Conservation (phyloP, 208 protist genomes). For the Entamoeba histolytica region DNA sequence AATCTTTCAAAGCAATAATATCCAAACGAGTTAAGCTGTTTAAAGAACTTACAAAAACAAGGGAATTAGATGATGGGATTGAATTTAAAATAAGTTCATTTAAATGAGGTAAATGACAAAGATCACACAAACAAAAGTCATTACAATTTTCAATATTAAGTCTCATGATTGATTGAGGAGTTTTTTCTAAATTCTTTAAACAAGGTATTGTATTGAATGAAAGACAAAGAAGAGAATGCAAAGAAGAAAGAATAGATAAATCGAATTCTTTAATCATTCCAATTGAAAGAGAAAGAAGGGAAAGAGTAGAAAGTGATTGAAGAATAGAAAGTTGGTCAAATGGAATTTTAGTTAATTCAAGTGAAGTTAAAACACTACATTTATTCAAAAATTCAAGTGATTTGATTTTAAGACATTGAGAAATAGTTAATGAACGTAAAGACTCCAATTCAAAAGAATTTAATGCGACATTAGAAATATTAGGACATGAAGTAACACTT, state of each 20-base stretch:
- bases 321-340: not conserved
- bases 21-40: not conserved
- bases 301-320: not conserved
- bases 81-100: not conserved
- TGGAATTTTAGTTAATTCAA: not conserved
- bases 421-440: not conserved
- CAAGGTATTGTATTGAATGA: not conserved
- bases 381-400: not conserved
- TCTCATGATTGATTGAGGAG: not conserved
- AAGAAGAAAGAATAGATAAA: not conserved
- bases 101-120: not conserved
- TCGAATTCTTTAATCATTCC: not conserved
- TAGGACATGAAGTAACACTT: not conserved
- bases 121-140: not conserved
- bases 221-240: not conserved
- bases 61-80: not conserved
- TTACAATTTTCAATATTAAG: not conserved
- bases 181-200: not conserved
- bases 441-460: not conserved
- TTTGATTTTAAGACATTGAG: not conserved
- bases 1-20: not conserved
- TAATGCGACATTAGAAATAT: not conserved
- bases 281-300: not conserved
- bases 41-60: not conserved
- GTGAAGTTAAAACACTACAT: not conserved